Evolutionary conservation across 2,329 filamentous ascomycete species (phyloP), one percentile per base, ranked within the genome.

Genomic region (Penicillium sp.): DNA sequence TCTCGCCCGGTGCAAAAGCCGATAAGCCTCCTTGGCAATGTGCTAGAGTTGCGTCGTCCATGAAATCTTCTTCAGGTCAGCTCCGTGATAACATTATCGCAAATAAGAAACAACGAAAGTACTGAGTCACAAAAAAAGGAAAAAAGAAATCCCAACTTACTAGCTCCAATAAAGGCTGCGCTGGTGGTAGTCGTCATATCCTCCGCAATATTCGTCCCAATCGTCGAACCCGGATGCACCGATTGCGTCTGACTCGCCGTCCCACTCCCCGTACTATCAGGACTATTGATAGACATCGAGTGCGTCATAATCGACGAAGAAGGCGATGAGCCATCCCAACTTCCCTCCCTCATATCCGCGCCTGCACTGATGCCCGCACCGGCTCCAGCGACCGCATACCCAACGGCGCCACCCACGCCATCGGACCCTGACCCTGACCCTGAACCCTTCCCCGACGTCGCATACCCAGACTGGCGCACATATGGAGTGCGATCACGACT

Each of bases 231-330:
- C 15, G 49, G 46, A 20, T 47, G 33, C 18, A 49, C 22, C 46
- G 41, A 20, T 40, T 49, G 37, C 14, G 35, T 27, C 6, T 52
- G 56, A 41, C 43, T 56, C 14, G 62, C 62, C n/a, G 33, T 37
- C 15, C n/a, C 33, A 54, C 62, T 66, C 15, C 59, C 59, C 18
- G 61, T 65, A 45, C 63, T 66, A 51, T 57, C 61, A 4, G 63
- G 63, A 49, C 63, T 66, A 18, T 57, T 61, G 9, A 66, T 54
- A 25, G 56, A 58, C 37, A 43, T 35, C 2, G 63, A 62, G 14
- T 51, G 51, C 15, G 62, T 61, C 54, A 53, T 60, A 0, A 58
- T 26, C 5, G 62, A 49, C 11, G 63, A 66, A 18, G 55, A 57
- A 7, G 63, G 61, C 14, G 63, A 66, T 2, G 60, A 63, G 18